A percentile compares a stretch with the other conserved stretches of the same genome.
These are phyloP conservation scores for Trichosanthes truncata DNA, from an alignment of 306 rosid genomes.

Conservation along the genomic window DNA sequence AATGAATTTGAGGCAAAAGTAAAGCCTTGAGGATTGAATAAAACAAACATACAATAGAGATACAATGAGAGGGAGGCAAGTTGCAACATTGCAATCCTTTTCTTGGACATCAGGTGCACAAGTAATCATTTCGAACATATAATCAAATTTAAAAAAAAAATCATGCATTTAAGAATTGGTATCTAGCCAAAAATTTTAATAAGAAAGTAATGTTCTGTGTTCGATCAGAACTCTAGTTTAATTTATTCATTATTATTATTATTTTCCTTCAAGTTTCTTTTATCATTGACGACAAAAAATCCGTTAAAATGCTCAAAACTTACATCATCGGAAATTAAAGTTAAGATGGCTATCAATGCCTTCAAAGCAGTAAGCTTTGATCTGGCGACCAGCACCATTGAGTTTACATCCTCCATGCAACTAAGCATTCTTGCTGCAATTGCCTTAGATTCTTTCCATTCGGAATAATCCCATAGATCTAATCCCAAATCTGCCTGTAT, in stretches of 20 bases:
- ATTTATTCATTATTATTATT: background rate
- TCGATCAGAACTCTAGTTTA: background rate
- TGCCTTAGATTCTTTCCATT: constrained; percentile 61
- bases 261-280: background rate
- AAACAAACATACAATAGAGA: background rate
- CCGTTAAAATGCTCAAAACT: constrained; percentile 21
- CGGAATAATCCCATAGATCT: constrained; percentile 69
- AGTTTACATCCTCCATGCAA: constrained; percentile 57
- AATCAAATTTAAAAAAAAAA: background rate
- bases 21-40: background rate
- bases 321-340: constrained; percentile 53
- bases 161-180: background rate
- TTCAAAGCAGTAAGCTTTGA: constrained; percentile 67
- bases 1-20: background rate
- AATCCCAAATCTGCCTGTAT: constrained; percentile 63
- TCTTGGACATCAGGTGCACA: background rate
- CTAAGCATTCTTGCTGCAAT: constrained; percentile 64
- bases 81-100: background rate
- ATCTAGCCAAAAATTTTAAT: background rate
- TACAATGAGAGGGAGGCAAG: background rate
- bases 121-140: background rate
- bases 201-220: background rate
- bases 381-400: constrained; percentile 45
- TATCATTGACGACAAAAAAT: background rate
- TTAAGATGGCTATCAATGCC: constrained; percentile 47